Base-by-base conservation (phyloP, 202 grass and related monocot species). In the Elaeis oleifera region DNA sequence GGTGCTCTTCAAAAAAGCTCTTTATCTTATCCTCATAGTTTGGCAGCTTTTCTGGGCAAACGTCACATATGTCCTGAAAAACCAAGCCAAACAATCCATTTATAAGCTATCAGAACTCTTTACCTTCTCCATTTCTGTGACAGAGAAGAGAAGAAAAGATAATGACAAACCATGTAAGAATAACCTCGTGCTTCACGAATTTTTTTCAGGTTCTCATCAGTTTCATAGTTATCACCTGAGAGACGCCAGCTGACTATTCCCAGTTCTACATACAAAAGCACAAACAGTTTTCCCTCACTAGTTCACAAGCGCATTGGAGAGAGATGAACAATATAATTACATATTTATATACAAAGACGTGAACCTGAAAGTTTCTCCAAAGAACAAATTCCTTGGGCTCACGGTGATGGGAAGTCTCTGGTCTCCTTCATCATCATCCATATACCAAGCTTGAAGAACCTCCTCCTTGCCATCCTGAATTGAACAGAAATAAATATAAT, bases 181-280 rank as follows among this genome's bases (percentile, higher is more conserved):
- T 91, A 97, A 20, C 88, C 92, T 55, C 92, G 89, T 49, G 88
- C 88, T 83, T 92, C 88, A 19, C 88, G 81, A 59, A 97, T 91
- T 76, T 91, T 91, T 81, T 97, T 97, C 13, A 97, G 84, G 54
- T 78, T 75, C 64, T 84, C 84, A 75, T 97, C 92, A 75, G 74
- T 97, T 70, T 97, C 84, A 79, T 84, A 89, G 51, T 89, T 71
- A 66, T 79, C 79, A 58, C 87, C 61, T 79, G 91, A 80, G 21
- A 97, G 55, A 20, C 68, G 77, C 92, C 87, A 97, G 74, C 82
- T 91, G 54, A 91, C 58, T 77, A 91, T 85, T 79, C 87, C 92
- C 56, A 97, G 69, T 24, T 97, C 92, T 91, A 73, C 16, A 76
- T 49, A 57, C 28, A 17, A 52, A 59, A 19, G 69, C 64, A 28